phyloP scores from a whole-genome alignment of 768 basidiomycete species.

The Favolaschia claudopus region DNA sequence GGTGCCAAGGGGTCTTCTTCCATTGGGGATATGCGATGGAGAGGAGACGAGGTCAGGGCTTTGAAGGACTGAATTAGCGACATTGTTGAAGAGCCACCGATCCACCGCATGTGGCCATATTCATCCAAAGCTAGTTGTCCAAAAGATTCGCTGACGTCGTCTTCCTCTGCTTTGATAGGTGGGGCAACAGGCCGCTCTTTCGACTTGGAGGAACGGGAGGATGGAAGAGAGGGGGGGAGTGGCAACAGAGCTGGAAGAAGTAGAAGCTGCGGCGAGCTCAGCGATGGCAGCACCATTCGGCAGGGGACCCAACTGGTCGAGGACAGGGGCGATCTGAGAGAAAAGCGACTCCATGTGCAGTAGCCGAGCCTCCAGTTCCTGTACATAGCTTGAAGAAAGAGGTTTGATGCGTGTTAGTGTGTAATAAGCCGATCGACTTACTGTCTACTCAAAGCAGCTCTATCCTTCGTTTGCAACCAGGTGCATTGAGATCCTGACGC shows the following conservation, averaged over 20 bases:
- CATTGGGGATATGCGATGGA: slow-evolving; percentile 83
- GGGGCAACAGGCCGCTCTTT: slow-evolving; percentile 44
- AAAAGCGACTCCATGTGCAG: slow-evolving; percentile 91
- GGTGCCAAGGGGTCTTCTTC: slow-evolving; percentile 84
- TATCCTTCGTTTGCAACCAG: slow-evolving; percentile 92
- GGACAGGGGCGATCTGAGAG: slow-evolving; percentile 79
- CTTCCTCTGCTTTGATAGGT: slow-evolving; percentile 63
- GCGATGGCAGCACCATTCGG: slow-evolving; percentile 49
- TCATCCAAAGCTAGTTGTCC: slow-evolving; percentile 90
- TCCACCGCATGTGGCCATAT: slow-evolving; percentile 91
- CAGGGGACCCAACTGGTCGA: slow-evolving; percentile 73
- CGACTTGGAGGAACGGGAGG: slow-evolving; percentile 45
- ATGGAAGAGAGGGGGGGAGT: slow-evolving; percentile 45
- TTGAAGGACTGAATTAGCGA: slow-evolving; percentile 90
- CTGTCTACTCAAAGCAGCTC: slow-evolving; percentile 90
- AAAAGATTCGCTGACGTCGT: slow-evolving; percentile 85
- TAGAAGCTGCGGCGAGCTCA: slow-evolving; percentile 36
- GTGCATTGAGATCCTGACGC: slow-evolving; percentile 80
- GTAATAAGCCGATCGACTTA: slow-evolving; percentile 47
- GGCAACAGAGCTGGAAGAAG: slow-evolving; percentile 42
- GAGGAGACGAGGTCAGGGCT: slow-evolving; percentile 73
- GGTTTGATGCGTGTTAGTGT: slow-evolving; percentile 18
- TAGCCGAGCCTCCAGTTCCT: slow-evolving; percentile 87
- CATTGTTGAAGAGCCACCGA: slow-evolving; percentile 92
- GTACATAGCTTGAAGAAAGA: slow-evolving; percentile 69